Base-by-base conservation (phyloP, 2,329 filamentous ascomycete species). In the Teratosphaeriaceae sp. region DNA sequence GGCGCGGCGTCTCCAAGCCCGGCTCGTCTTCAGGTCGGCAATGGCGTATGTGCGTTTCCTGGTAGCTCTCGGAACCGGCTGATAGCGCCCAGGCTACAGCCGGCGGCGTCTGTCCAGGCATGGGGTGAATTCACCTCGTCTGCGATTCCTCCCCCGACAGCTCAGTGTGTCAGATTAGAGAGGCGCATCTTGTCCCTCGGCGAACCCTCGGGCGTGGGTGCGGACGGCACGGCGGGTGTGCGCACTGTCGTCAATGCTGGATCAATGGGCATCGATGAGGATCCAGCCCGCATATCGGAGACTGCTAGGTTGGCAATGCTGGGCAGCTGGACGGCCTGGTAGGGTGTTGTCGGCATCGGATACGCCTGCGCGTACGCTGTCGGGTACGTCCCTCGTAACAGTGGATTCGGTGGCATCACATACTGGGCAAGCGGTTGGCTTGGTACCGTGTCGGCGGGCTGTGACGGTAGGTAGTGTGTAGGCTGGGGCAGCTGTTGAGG, bases 161-260 rank as follows among this genome's bases (percentile, higher is more conserved):
- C 5, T 45, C 44, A 60, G 44, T 59, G 57, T 3, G 59, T 64
- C 31, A 65, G 56, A 42, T 63, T 62, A 13, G 61, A 63, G 16
- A 65, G 50, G 49, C 60, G 61, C 62, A 65, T 65, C 54, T 63
- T 63, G 44, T 63, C 60, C 50, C 58, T 58, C 19, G 62, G 62
- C 26, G 61, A 64, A 43, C 54, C 62, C 6, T 61, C 59, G 15
- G 49, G 59, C 29, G 50, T 53, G 26, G 45, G 51, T 38, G 50
- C 48, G 6, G 56, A 53, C 11, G 49, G 45, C 38, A 54, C 55
- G 53, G 44, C 61, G 56, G 41, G 58, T 48, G 22, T 52, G 45
- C 24, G 54, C 38, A 18, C 43, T 49, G 29, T 47, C 38, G 27
- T 38, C 40, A 39, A 45, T 39, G 46, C 47, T 29, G 40, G 43